These are phyloP conservation scores for Colletotrichum tabaci DNA, from an alignment of 2,329 filamentous ascomycete species.

Conservation along the genomic window DNA sequence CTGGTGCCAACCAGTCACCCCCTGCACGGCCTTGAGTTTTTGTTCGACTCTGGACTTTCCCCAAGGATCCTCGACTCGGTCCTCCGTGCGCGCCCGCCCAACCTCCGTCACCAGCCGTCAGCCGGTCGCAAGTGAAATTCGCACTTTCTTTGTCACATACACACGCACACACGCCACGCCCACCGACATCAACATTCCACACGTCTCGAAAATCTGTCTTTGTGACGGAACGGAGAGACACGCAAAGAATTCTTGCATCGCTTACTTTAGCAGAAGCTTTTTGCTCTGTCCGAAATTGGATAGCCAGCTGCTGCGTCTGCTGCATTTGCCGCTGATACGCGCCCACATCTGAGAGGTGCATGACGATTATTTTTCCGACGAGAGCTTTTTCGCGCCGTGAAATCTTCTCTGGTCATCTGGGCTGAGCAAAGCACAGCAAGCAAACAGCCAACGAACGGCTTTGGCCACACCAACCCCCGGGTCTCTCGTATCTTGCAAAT, in stretches of 20 bases:
- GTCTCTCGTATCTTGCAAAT: constrained; percentile 22
- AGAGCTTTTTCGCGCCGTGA: constrained; percentile 32
- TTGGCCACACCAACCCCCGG: constrained; percentile 19
- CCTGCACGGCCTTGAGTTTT: constrained; percentile 32
- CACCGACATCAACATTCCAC: constrained; percentile 1
- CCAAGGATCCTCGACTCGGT: constrained; percentile 12
- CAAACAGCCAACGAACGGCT: constrained; percentile 28
- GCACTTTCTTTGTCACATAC: not conserved
- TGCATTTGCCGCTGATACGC: constrained; percentile 3
- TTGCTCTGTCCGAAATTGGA: constrained; percentile 20
- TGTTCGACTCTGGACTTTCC: constrained; percentile 1
- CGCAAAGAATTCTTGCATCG: not conserved
- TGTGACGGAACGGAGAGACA: not conserved
- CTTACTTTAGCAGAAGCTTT: constrained; percentile 5
- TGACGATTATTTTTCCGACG: constrained; percentile 33
- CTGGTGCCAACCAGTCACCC: too few species aligned
- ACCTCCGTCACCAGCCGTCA: constrained; percentile 9
- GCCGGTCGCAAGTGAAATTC: not conserved
- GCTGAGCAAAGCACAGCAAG: not conserved
- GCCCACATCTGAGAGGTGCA: constrained; percentile 20
- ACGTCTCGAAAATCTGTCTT: not conserved
- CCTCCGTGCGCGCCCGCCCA: constrained; percentile 9
- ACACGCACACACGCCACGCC: not conserved
- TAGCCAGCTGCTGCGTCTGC: constrained; percentile 1
- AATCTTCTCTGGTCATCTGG: constrained; percentile 30